Base-by-base conservation (phyloP, 2,329 filamentous ascomycete species). In the Cercospora janseana region DNA sequence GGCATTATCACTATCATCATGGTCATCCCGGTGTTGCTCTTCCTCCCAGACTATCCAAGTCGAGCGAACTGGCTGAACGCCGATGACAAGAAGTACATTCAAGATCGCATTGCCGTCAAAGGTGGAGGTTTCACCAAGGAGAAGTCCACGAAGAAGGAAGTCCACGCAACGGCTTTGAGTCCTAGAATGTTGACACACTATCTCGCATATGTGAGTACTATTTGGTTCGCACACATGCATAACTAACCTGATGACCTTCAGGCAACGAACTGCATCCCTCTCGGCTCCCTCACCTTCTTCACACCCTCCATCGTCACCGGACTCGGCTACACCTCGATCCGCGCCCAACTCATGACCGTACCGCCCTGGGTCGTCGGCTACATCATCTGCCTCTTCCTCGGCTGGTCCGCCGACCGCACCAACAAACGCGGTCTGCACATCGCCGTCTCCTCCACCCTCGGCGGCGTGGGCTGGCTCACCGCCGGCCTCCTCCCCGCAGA, bases 231-330 rank as follows among this genome's bases (percentile, higher is more conserved):
- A 8, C 4, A 2, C n/a, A 6, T 7, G 5, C 7, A 16, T 2
- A 12, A 34, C n/a, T n/a, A 4, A 26, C n/a, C 16, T 12, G 13
- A 37, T 27, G 23, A 16, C 2, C 6, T 34, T 8, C 21, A 55
- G 53, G 58, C 67, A 8, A 56, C 52, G n/a, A 56, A 65, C 34
- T 65, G 63, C 29, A 59, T 66, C 5, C 65, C 64, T 0, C 59
- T 66, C 13, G 65, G 65, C 20, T 63, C 58, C 1, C 60, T 66
- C n/a, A 66, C 72, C 2, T 80, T 79, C 67, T 79, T 79, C 61
- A 78, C 78, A 51, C 76, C 75, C 0, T 75, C 73, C 0, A 70
- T 79, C 8, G 75, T 79, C 32, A 65, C 70, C 9, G 74, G 72
- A 1, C 69, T 80, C 0, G 76, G 76, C 21, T 79, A 76, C 58